Evolutionary conservation across 2,329 filamentous ascomycete genomes (phyloP), one percentile per base, ranked within the genome.

Genomic region (Fusarium tricinctum): DNA sequence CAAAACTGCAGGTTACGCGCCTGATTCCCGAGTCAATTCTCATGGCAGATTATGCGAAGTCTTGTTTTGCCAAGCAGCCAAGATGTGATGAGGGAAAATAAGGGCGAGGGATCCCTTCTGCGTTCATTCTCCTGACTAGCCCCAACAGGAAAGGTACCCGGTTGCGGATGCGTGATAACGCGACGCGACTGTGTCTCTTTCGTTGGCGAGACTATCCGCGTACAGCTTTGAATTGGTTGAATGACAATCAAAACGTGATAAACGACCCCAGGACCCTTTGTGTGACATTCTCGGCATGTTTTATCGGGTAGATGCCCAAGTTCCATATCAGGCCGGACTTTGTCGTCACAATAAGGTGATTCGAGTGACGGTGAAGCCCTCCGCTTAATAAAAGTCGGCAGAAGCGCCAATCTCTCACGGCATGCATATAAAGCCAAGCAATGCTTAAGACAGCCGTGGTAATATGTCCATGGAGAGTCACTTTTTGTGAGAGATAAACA

Each of bases 401-500:
- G n/a, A 19, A 50, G 15, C 19, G n/a, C 19, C 28, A 50, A 51
- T 10, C 26, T 26, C 26, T 10, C 26, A 26, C 9, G 26, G 19
- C 20, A n/a, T 12, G 20, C 20, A 15, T 13, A 19, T 2, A 10
- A 20, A 9, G 54, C 48, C 54, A 57, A 57, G 54, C 8, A 43
- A 35, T 5, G 30, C 15, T 15, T 43, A 38, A 38, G n/a, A 57
- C 28, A 22, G n/a, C 47, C 5, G 5, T 2, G 3, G 48, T 54
- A 30, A 54, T 35, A 43, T 23, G 22, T 54, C 47, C 54, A 30
- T n/a, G 8, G 15, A 4, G 22, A 4, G 28, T 49, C 30, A 43
- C 47, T 57, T 54, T 57, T 28, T 3, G 17, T 53, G 20, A 19
- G 8, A 15, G 14, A 33, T 15, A 57, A 57, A 57, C 8, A 53